These are phyloP conservation scores for Fusarium sp. DNA, from an alignment of 2,329 filamentous ascomycete species.

Conservation along the genomic window DNA sequence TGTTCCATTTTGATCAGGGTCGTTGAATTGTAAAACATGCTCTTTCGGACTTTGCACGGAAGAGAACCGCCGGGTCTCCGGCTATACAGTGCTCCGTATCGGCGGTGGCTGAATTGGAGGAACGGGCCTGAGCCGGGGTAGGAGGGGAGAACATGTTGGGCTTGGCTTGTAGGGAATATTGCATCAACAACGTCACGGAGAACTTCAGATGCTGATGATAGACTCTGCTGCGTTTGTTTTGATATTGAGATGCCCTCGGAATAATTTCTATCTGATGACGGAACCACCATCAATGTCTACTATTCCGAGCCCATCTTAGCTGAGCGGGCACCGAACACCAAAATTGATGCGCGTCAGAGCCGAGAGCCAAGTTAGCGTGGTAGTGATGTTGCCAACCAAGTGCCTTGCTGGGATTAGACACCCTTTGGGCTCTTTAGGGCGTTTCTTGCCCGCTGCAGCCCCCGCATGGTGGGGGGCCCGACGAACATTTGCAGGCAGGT, in stretches of 20 bases:
- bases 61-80: constrained; percentile 16
- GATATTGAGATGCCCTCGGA: neutral
- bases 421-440: constrained; percentile 6
- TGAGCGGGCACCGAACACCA: constrained; percentile 3
- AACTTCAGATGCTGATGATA: neutral
- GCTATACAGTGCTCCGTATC: constrained; percentile 23
- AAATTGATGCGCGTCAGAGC: neutral
- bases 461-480: constrained; percentile 32
- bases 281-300: neutral
- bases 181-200: neutral
- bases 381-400: constrained; percentile 28
- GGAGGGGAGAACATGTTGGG: neutral
- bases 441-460: constrained; percentile 22
- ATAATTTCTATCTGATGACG: neutral
- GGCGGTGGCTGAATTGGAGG: constrained; percentile 13
- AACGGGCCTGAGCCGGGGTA: constrained; percentile 20
- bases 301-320: constrained; percentile 6
- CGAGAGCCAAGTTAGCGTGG: constrained; percentile 10
- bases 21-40: neutral
- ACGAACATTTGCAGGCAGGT: constrained; percentile 27
- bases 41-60: constrained; percentile 18
- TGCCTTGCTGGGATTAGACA: constrained; percentile 31
- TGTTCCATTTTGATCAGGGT: neutral
- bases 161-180: constrained; percentile 7
- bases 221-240: neutral